A percentile compares a stretch with the other conserved stretches of the same genome.
Conservation (phyloP, 176 grass and related monocot species). For the Rhynchospora breviuscula region DNA sequence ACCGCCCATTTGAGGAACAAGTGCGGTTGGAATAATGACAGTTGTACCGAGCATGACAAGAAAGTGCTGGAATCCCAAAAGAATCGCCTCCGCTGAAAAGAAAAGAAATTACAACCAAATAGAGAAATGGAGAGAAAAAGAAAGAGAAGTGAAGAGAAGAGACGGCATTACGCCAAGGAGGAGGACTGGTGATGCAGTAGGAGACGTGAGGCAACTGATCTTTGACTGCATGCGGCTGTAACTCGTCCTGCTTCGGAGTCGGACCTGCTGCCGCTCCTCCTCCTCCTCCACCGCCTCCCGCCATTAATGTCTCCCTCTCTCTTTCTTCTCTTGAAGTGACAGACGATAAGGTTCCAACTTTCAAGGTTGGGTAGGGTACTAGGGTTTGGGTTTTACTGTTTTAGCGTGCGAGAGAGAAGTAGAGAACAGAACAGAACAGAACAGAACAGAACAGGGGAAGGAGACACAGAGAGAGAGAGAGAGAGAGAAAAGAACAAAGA, state of each 20-base stretch:
- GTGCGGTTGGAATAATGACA: constrained; percentile 95
- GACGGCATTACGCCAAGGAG: constrained; percentile 69
- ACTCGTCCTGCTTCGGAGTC: constrained; percentile 91
- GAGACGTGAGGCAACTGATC: constrained; percentile 81
- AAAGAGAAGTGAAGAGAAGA: neutral
- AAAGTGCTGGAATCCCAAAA: constrained; percentile 97
- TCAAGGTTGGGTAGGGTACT: too few relatives aligned
- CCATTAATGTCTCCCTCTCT: constrained; percentile 50
- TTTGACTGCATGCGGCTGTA: constrained; percentile 88
- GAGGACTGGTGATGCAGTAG: constrained; percentile 97
- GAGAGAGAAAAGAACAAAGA: constrained; percentile 14
- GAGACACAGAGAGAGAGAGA: too few relatives aligned
- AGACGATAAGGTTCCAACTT: neutral
- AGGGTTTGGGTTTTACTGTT: constrained; percentile 29
- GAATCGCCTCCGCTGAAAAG: constrained; percentile 83
- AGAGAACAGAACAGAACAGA: neutral
- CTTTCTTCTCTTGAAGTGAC: too few relatives aligned
- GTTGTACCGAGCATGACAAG: constrained; percentile 96
- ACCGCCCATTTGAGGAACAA: constrained; percentile 99
- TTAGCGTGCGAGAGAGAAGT: neutral
- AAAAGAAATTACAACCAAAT: neutral
- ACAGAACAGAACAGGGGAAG: neutral
- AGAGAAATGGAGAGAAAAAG: neutral
- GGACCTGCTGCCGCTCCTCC: constrained; percentile 51
- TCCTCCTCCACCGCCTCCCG: constrained; percentile 67